These are phyloP conservation scores for Candida glucosophila DNA, from an alignment of 1,139 yeast genomes.

Conservation along the genomic window DNA sequence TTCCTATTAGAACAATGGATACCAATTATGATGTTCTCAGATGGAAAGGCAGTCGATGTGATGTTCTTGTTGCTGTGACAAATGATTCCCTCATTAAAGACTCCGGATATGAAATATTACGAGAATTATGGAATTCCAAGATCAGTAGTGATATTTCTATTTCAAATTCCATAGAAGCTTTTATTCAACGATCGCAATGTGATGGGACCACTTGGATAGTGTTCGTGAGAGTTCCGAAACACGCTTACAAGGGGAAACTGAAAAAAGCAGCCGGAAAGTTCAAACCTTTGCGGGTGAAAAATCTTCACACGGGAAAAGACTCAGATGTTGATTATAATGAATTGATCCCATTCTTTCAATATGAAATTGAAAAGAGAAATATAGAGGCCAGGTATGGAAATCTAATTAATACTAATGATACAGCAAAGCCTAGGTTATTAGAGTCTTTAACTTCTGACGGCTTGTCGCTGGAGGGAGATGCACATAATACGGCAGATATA, in stretches of 20 bases:
- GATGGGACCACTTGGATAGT: conserved; percentile 75
- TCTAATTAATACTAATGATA: too few relatives aligned
- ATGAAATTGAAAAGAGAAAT: conserved; percentile 31
- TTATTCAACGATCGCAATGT: conserved; percentile 49
- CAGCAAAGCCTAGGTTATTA: conserved; percentile 3
- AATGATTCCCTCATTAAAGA: conserved; percentile 44
- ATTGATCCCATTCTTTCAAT: conserved; percentile 38
- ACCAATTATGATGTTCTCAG: conserved; percentile 16
- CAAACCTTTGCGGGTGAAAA: conserved; percentile 68
- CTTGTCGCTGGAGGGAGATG: conserved; percentile 9
- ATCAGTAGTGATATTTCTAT: conserved; percentile 65
- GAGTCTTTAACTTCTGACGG: conserved; percentile 3
- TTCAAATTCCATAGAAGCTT: conserved; percentile 55
- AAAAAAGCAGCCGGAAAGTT: conserved; percentile 29
- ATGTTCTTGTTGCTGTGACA: conserved; percentile 68
- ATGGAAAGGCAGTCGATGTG: conserved; percentile 50
- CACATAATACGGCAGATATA: conserved; percentile 29
- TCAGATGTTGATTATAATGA: conserved; percentile 66
- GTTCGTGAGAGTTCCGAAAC: conserved; percentile 51
- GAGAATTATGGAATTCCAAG: conserved; percentile 58
- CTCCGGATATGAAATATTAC: conserved; percentile 55
- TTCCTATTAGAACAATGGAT: conserved; percentile 33
- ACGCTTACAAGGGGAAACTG: conserved; percentile 20
- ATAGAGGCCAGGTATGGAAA: conserved; percentile 7
- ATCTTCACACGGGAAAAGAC: conserved; percentile 52